Evolutionary conservation across 306 rosid genomes (phyloP), one percentile per base, ranked within the genome.

Genomic region (Castanea mollissima): DNA sequence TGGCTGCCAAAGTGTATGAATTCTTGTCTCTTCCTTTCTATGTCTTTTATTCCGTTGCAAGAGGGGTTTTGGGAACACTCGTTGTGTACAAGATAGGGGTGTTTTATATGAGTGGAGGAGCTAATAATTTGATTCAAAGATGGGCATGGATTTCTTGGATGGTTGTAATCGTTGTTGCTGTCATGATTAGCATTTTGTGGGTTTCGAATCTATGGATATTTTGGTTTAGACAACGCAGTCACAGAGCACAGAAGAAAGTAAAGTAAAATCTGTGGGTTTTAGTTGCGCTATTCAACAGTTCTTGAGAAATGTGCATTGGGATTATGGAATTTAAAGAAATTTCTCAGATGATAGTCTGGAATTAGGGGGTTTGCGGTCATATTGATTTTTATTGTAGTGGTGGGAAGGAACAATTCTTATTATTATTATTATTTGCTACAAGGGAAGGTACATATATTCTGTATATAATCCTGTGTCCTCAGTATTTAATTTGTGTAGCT

Each of bases 141-240:
- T 89, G 92, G 90, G 92, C 86, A 8, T 84, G 92, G 92, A 20
- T 69, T 74, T 89, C 92, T 41, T 86, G 92, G 90, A 84, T 86
- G 85, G 41, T 72, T 75, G 90, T 89, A 51, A 86, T 86, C 31
- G 84, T 59, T 2, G 12, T 21, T 34, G 90, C 87, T 4, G 76
- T 84, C 21, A 71, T 78, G 3, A 72, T 73, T 56, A 86, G 92
- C 64, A 72, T 86, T 1, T 21, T 78, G 55, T 88, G 92, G 92
- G 72, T 86, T 29, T 75, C 55, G 54, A 68, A 58, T 64, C 82
- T 16, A 60, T 88, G 92, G 90, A 56, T 56, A 56, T 46, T 70
- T 19, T 79, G 88, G 88, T 54, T 13, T 49, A 74, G 25, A 49
- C 41, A 73, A 25, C 69, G 69, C 79, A 31, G 64, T 46, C 55